Evolutionary conservation across 2,329 filamentous ascomycete species (phyloP).

Genomic region (Botrytis hyacinthi): DNA sequence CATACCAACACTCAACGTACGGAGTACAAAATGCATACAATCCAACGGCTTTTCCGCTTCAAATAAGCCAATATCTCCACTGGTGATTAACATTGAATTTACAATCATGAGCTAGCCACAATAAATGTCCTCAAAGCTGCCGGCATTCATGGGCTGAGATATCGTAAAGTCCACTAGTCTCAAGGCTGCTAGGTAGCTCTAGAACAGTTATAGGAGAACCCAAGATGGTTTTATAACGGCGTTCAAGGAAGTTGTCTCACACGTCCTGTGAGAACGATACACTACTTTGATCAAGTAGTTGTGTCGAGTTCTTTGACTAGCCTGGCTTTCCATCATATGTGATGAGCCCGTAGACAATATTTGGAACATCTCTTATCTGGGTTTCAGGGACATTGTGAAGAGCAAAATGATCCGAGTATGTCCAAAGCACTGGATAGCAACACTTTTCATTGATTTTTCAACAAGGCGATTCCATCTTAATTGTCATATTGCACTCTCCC

Average conservation of each 20-base stretch:
- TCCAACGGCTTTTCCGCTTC: neutral
- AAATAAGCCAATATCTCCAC: neutral
- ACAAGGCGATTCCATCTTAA: neutral
- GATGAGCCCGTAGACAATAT: neutral
- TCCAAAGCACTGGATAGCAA: neutral
- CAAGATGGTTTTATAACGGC: neutral
- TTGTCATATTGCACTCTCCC: neutral
- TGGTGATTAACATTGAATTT: neutral
- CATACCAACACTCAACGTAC: too few species aligned
- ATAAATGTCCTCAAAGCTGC: neutral
- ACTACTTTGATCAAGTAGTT: neutral
- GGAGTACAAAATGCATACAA: neutral
- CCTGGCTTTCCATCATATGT: neutral
- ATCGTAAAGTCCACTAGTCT: neutral
- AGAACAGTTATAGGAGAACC: neutral
- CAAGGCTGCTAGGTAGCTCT: neutral
- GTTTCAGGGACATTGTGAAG: neutral
- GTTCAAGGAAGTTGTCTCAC: neutral
- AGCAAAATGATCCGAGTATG: neutral
- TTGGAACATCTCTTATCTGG: neutral
- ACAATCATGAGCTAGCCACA: neutral
- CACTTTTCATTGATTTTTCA: neutral
- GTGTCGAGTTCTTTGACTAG: too few species aligned
- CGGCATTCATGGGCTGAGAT: neutral
- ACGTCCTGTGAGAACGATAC: neutral